Base-by-base conservation (phyloP, 2,329 filamentous ascomycete genomes). In the Neonectria punicea region DNA sequence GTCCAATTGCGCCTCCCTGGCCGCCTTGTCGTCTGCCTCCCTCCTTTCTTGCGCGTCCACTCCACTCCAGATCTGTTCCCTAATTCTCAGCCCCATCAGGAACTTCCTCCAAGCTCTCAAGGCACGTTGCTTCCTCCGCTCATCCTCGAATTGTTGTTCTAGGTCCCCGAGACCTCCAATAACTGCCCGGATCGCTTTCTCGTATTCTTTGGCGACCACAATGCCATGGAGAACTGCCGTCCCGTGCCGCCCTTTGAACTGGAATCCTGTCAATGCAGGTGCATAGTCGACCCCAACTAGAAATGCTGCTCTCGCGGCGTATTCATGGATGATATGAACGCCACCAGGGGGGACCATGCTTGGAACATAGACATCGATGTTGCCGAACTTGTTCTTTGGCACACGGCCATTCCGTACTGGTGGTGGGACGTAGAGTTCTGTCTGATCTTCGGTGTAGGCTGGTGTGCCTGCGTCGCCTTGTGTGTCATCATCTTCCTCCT, bases 381-480 rank as follows among this genome's bases (percentile, higher is more conserved):
- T 99, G 11, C 94, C 94, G 78, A 93, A 99, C 18, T 91, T 90
- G 76, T 99, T 99, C 80, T 93, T 95, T 0, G 96, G 95, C 1
- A 98, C 86, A 13, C 85, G 83, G 0, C 94, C 94, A 56, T 89
- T 81, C 4, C 92, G 83, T 1, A 98, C 90, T 0, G 93, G 90
- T 1, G 93, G 92, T 0, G 95, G 88, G 13, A 87, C 80, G 78
- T 97, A 98, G 0, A 90, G 66, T 14, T 91, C 87, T 0, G 95
- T 93, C 74, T 93, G 89, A 9, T 88, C 85, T 18, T 84, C 76
- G 0, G 83, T 88, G 73, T 87, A 92, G 1, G 91, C 79, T 1
- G 89, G 89, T 1, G 83, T 87, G 2, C 86, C 87, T 1, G 76
- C 74, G 51, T 78, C 75, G 16, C 71, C 78, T 14, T 77, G 73